Evolutionary conservation across 2,329 filamentous ascomycete species (phyloP), one percentile per base, ranked within the genome.

Genomic region (Sporothrix euskadiensis): DNA sequence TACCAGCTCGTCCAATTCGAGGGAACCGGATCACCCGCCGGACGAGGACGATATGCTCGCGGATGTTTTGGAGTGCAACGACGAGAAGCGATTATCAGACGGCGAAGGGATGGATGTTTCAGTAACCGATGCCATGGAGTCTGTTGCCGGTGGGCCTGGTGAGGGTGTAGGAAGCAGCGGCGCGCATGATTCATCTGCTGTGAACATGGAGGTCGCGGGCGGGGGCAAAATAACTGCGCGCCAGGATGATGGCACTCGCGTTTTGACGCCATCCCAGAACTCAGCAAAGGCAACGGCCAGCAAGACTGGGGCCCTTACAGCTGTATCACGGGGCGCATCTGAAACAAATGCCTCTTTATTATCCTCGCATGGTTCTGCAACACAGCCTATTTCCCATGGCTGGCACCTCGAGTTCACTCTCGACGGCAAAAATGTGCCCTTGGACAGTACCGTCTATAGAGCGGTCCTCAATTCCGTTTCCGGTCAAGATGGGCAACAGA

Each of bases 391-490:
- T 0, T 93, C 94, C 0, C 92, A 97, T 79, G 94, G 98, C 79
- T 99, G 96, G 96, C 95, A 99, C 79, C 94, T 99, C 75, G 93
- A 98, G 79, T 99, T 99, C 82, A 94, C 89, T 77, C 88, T 98
- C 69, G 92, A 97, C 76, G 92, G 88, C 71, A 94, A 94, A 80
- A 88, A 92, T 1, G 92, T 99, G 74, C 87, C 92, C 0, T 96
- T 94, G 77, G 94, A 98, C 78, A 98, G 93, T 0, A 99, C 96
- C 0, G 95, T 99, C 73, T 99, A 98, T 79, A 91, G 95, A 66
- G 96, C 96, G 44, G 93, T 98, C 9, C 93, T 98, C 79, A 92
- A 89, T 79, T 83, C 83, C 7, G 79, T 82, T 0, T 77, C 82
- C 66, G 83, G 80, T 73, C 79, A 81, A 12, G 88, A 92, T 26